These are phyloP conservation scores for Ambrosia hybrid DNA, from an alignment of 140 eudicot genomes.

Conservation along the genomic window DNA sequence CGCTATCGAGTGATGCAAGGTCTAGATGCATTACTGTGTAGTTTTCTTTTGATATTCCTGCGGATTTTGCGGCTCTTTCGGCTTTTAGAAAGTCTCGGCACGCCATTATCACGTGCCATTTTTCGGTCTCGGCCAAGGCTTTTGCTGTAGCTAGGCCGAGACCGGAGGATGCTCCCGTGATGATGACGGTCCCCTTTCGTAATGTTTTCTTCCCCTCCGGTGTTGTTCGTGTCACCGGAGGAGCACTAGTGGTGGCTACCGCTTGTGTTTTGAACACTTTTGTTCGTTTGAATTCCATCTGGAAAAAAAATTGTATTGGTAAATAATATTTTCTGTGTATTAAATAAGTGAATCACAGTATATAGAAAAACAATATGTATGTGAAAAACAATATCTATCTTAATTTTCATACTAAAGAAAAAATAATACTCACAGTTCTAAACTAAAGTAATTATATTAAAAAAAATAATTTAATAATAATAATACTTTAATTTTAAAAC, in stretches of 20 bases:
- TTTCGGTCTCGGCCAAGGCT: constrained; percentile 72
- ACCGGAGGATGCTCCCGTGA: constrained; percentile 94
- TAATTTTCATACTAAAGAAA: no score
- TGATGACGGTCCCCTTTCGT: constrained; percentile 62
- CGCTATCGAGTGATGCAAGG: constrained; percentile 88
- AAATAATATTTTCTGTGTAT: no score
- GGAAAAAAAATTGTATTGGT: constrained; percentile 3
- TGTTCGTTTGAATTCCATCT: constrained; percentile 34
- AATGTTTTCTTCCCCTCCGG: constrained; percentile 66
- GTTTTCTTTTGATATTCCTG: constrained; percentile 75
- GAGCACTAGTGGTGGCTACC: constrained; percentile 43
- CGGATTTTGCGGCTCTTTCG: constrained; percentile 81
- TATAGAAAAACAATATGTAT: no score
- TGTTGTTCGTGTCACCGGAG: constrained; percentile 33
- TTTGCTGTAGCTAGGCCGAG: constrained; percentile 91
- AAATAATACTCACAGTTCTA: no score
- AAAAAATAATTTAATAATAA: no score
- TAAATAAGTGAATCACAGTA: no score
- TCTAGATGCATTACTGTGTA: constrained; percentile 89
- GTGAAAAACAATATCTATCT: no score
- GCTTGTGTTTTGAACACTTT: constrained; percentile 45
- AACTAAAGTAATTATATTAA: no score
- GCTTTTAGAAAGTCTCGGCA: constrained; percentile 91
- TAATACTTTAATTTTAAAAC: no score
- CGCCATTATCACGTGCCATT: constrained; percentile 94